Conservation (phyloP, 768 basidiomycete species). For the Trametes meyenii region DNA sequence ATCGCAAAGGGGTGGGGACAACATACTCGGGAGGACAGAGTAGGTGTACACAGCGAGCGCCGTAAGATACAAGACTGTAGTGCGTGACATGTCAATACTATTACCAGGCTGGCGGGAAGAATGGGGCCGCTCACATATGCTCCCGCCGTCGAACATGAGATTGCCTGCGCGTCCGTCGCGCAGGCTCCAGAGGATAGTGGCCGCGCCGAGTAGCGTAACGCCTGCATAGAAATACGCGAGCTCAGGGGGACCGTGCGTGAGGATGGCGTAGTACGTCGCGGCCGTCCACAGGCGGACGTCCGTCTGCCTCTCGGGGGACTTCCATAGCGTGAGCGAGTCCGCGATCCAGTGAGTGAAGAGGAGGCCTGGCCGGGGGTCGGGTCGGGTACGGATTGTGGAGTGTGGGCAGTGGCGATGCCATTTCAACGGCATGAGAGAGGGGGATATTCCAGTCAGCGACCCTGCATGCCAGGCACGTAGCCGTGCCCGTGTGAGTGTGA, state of each 20-base stretch:
- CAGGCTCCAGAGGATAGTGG: constrained; percentile 77
- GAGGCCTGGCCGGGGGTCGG: constrained; percentile 49
- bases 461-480: neutral
- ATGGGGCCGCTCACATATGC: constrained; percentile 64
- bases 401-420: constrained; percentile 9
- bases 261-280: constrained; percentile 78
- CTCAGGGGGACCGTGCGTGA: constrained; percentile 64
- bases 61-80: constrained; percentile 71
- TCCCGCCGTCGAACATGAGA: constrained; percentile 90
- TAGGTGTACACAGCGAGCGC: constrained; percentile 73
- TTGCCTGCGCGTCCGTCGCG: constrained; percentile 78
- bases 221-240: constrained; percentile 60
- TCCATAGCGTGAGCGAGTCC: constrained; percentile 90
- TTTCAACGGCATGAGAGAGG: neutral
- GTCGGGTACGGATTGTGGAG: too few species aligned
- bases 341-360: constrained; percentile 92
- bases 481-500: neutral
- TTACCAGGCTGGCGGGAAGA: neutral
- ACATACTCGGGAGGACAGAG: constrained; percentile 80
- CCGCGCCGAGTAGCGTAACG: constrained; percentile 59
- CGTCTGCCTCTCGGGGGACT: constrained; percentile 69
- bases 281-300: constrained; percentile 84
- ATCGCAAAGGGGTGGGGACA: neutral
- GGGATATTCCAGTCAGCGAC: neutral
- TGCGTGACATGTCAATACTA: constrained; percentile 5